These are phyloP conservation scores for Yamadazyma conglobata DNA, from an alignment of 1,139 yeast genomes.

Conservation along the genomic window DNA sequence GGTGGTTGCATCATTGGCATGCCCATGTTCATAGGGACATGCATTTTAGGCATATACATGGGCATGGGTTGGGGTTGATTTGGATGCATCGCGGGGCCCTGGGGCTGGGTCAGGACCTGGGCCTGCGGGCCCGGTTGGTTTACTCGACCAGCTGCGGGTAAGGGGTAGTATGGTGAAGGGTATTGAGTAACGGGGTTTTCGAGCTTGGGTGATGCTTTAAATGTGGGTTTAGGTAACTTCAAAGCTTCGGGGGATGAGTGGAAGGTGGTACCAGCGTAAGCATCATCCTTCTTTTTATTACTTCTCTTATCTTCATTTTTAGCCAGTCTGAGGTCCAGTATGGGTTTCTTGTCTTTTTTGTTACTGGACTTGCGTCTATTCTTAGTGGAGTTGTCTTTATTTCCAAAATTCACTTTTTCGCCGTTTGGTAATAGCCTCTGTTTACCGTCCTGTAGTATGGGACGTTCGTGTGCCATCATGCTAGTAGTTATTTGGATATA, in stretches of 20 bases:
- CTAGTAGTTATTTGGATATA: no score
- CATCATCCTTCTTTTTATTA: slow-evolving; percentile 19
- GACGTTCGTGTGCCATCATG: slow-evolving; percentile 43
- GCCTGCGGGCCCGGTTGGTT: slow-evolving; percentile 1
- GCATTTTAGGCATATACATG: neutral
- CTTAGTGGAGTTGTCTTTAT: slow-evolving; percentile 9
- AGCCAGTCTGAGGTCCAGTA: no score
- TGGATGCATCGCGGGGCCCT: slow-evolving; percentile 1
- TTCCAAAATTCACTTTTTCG: slow-evolving; percentile 39
- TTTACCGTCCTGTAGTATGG: slow-evolving; percentile 22
- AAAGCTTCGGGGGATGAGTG: slow-evolving; percentile 57
- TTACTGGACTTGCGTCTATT: slow-evolving; percentile 8
- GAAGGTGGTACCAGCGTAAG: slow-evolving; percentile 58
- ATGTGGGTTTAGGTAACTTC: slow-evolving; percentile 55
- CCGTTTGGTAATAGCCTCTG: slow-evolving; percentile 36
- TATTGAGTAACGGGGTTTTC: slow-evolving; percentile 16
- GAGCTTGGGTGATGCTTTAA: slow-evolving; percentile 25
- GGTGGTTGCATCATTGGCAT: slow-evolving; percentile 2
- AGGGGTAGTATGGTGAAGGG: slow-evolving; percentile 10
- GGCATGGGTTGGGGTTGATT: slow-evolving; percentile 1
- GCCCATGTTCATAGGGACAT: slow-evolving; percentile 1
- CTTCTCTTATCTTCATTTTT: no score
- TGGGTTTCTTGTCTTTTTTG: slow-evolving; percentile 8
- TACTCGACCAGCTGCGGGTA: neutral
- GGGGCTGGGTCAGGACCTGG: slow-evolving; percentile 1